Percentiles rank a stretch among this genome's conserved stretches.
phyloP scores from a whole-genome alignment of 2,329 filamentous ascomycete species.

The Xylariaceae sp. region DNA sequence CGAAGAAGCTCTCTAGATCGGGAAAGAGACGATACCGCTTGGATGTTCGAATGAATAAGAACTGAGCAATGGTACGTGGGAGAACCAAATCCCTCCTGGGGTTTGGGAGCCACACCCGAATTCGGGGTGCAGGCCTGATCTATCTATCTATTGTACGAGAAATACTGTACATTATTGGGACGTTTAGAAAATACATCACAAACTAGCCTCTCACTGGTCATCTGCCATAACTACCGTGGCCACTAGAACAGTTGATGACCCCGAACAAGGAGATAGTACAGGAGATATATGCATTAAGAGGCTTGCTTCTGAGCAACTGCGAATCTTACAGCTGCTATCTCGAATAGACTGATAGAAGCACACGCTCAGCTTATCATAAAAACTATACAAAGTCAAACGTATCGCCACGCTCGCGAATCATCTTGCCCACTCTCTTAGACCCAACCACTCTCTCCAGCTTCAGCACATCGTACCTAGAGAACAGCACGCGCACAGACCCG shows the following conservation, averaged over 20 bases:
- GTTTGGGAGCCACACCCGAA: slow-evolving; percentile 18
- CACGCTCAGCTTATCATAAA: neutral
- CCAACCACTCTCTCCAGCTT: slow-evolving; percentile 87
- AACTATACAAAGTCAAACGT: slow-evolving; percentile 87
- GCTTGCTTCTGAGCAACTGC: neutral
- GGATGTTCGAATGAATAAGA: slow-evolving; percentile 24
- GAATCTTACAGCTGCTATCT: slow-evolving; percentile 6
- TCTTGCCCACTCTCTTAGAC: slow-evolving; percentile 69
- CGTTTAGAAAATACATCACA: slow-evolving; percentile 6
- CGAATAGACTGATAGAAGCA: neutral
- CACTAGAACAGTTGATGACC: neutral
- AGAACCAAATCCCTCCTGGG: slow-evolving; percentile 4
- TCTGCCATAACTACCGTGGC: neutral
- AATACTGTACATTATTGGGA: slow-evolving; percentile 20
- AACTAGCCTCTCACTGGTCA: neutral
- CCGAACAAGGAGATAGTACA: neutral
- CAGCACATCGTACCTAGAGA: slow-evolving; percentile 84
- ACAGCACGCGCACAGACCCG: slow-evolving; percentile 59
- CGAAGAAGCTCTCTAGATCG: neutral
- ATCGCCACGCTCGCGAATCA: slow-evolving; percentile 79
- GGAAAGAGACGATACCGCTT: neutral
- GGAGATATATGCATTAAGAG: neutral
- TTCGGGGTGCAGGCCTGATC: slow-evolving; percentile 22
- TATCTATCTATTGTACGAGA: slow-evolving; percentile 28
- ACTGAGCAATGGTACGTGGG: slow-evolving; percentile 28